Evolutionary conservation across 768 basidiomycete species (phyloP), one percentile per base, ranked within the genome.

Genomic region (Psilocybe cyanescens): DNA sequence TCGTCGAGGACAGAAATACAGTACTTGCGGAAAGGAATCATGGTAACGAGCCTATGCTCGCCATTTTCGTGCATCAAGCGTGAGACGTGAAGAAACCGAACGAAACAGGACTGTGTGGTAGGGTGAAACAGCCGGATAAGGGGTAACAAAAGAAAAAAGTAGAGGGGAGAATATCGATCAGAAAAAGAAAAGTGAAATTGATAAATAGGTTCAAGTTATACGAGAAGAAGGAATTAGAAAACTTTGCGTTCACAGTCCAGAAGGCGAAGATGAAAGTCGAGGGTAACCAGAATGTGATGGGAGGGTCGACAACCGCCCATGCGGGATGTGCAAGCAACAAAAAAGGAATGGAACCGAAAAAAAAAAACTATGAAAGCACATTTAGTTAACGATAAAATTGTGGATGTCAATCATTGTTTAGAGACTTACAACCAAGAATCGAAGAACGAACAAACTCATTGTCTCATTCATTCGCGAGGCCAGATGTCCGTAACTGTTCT

Each of bases 401-500:
- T 16, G 28, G 41, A 50, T 24, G 16, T 35, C 33, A 39, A 44
- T 44, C 1, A 44, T 44, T 24, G 5, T 44, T 44, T 11, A 14
- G 35, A 48, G 11, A 55, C 52, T 19, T 47, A 50, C 12, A 57
- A 61, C 30, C 17, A 64, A 62, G 60, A 41, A 58, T 61, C 55
- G 58, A 47, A 9, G 24, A 24, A 24, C 24, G 24, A 24, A 24
- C 24, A 24, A 24, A 24, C 24, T 24, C 24, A 24, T 24, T 24
- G 55, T 45, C 55, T 45, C 55, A 52, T 14, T 41, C 29, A 65
- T 55, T 70, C 63, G 50, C 58, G 61, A 11, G 77, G 76, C 78
- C 78, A 81, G 67, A 82, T 77, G 64, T 83, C 81, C 30, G 79
- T 80, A 35, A 83, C 77, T 1, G 78, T 80, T 67, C 78, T 72